Evolutionary conservation across 495 filamentous ascomycete species (phyloP), one percentile per base, ranked within the genome.

Genomic region (Hypoxylon subgilvum): DNA sequence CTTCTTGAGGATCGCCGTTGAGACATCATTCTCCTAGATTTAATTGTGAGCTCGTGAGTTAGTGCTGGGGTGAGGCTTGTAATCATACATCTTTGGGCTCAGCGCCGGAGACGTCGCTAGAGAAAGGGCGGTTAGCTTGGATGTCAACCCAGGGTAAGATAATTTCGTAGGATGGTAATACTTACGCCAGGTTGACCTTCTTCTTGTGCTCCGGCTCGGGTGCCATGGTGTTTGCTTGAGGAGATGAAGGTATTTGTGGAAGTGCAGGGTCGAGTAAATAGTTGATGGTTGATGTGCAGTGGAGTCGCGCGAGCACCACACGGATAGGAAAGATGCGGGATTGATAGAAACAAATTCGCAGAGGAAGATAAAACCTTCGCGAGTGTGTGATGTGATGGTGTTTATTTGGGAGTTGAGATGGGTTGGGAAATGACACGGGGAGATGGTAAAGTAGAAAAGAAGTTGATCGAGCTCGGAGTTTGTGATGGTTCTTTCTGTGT

Each of bases 1-100:
- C 84, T 96, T 97, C 81, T 96, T 97, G 63, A 98, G 84, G 60
- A 98, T 98, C 63, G 94, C 94, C 13, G 95, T 97, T n/a, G 94
- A 83, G 36, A 89, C 93, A 66, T 96, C 93, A 68, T 96, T 88
- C 58, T 87, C 86, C 91, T 95, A 69, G 31, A 61, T 27, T 4
- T 45, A 28, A 45, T 46, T 39, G 63, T 74, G 42, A 72, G 63
- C 53, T 38, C 68, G 36, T 66, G 61, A 61, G 41, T 55, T 52
- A 14, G 32, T 25, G 50, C 39, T 12, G 13, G 6, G 28, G 63
- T 76, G 58, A 78, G 72, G 63, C 64, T 35, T 13, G 28, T 10
- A 21, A 57, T 52, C 83, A 73, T 80, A 93, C 90, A 53, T 92
- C 86, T 82, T 88, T 94, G 76, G 83, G 85, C 72, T 95, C 90